A percentile compares a stretch with the other conserved stretches of the same genome.
Evolutionary conservation across 495 filamentous ascomycete species (phyloP).

Genomic region (Talaromyces borbonicus): DNA sequence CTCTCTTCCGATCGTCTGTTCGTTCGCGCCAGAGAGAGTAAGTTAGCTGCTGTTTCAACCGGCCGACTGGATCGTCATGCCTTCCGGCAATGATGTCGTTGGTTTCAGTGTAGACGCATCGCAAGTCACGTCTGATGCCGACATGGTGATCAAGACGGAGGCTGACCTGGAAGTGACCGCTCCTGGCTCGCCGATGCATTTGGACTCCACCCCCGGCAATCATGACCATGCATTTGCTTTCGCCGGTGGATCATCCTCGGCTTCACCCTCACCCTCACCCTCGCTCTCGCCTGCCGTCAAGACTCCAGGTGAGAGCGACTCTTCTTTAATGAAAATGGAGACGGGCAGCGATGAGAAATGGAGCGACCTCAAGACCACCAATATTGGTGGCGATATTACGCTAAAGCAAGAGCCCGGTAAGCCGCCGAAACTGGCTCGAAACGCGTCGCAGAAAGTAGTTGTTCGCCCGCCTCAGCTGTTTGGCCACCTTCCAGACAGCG

Average conservation of each 20-base stretch:
- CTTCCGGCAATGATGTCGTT: constrained; percentile 36
- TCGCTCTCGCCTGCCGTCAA: constrained; percentile 19
- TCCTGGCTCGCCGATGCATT: background rate
- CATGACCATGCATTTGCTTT: background rate
- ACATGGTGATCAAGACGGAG: constrained; percentile 12
- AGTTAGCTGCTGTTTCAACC: background rate
- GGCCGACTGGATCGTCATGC: constrained; percentile 37
- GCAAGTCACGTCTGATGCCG: constrained; percentile 14
- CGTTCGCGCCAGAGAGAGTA: background rate
- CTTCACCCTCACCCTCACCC: background rate
- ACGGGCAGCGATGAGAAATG: constrained; percentile 6
- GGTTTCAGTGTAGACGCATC: constrained; percentile 27
- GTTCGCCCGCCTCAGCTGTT: constrained; percentile 54
- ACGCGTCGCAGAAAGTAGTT: constrained; percentile 58
- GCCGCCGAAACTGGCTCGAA: constrained; percentile 64
- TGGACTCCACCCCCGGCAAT: background rate
- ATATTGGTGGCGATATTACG: constrained; percentile 48
- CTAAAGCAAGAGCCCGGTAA: constrained; percentile 59
- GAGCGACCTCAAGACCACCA: constrained; percentile 18
- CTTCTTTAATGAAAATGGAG: constrained; percentile 27
- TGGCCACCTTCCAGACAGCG: constrained; percentile 60
- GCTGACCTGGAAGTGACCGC: constrained; percentile 14
- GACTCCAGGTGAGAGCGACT: constrained; percentile 23
- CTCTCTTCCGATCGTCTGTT: background rate
- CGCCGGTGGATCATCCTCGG: no score